Conservation (phyloP, 345 rosid species). For the Melastoma malabathricum region DNA sequence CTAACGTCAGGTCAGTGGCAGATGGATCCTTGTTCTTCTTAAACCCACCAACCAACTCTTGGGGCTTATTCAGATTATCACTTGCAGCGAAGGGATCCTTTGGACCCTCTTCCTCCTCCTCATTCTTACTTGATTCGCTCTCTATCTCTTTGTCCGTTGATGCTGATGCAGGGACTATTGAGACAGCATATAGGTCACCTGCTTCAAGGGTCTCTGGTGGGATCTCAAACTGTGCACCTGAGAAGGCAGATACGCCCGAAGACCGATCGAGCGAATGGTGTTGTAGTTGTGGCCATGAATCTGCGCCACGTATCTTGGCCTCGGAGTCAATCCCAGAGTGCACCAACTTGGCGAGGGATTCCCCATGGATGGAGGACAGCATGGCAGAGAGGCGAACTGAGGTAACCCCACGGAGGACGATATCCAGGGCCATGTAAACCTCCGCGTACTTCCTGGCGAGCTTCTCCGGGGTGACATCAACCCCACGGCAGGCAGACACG, state of each 20-base stretch:
- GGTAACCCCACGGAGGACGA: constrained; percentile 86
- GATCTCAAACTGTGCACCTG: constrained; percentile 49
- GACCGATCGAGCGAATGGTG: constrained; percentile 52
- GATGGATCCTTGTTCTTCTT: constrained; percentile 77
- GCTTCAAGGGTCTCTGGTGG: constrained; percentile 73
- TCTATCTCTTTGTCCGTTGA: constrained; percentile 42
- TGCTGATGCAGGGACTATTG: constrained; percentile 35
- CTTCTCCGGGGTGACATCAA: constrained; percentile 96
- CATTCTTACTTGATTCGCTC: constrained; percentile 25
- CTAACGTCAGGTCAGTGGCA: constrained; percentile 55
- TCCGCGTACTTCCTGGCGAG: constrained; percentile 81
- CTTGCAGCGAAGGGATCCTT: constrained; percentile 94
- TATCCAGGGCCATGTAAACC: constrained; percentile 94
- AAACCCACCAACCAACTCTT: constrained; percentile 68
- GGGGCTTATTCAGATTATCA: constrained; percentile 54
- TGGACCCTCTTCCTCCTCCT: constrained; percentile 36
- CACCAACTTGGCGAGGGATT: constrained; percentile 94
- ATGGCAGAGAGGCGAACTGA: constrained; percentile 81
- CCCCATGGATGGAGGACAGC: constrained; percentile 94
- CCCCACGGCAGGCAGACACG: constrained; percentile 97
- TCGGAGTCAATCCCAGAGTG: constrained; percentile 87
- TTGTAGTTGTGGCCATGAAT: constrained; percentile 55
- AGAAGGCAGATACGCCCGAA: constrained; percentile 48
- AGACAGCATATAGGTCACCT: constrained; percentile 69
- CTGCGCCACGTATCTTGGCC: constrained; percentile 87